Conservation (phyloP, 108 stramenopile species). For the Cylindrotheca fusiformis region DNA sequence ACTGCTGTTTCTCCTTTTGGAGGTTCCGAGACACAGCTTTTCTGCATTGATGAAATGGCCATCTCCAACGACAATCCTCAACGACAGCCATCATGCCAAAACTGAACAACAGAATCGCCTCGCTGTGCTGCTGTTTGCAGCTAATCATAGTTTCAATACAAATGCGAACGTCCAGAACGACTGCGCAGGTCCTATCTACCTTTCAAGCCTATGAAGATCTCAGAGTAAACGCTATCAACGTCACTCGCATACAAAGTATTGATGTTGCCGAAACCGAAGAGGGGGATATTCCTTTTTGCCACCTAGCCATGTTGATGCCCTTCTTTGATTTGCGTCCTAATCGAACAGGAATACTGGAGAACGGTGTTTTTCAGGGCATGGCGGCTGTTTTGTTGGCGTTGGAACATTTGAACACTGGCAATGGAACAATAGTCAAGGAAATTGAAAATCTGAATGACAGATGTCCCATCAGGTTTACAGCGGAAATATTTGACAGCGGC, state of each 20-base stretch:
- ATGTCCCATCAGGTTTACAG: slow-evolving; percentile 36
- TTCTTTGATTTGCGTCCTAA: neutral
- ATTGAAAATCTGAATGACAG: slow-evolving; percentile 34
- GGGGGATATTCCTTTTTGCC: neutral
- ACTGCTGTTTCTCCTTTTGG: too few species aligned
- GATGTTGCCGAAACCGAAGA: neutral
- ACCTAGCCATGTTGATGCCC: neutral
- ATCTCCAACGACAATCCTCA: too few species aligned
- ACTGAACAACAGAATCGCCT: too few species aligned
- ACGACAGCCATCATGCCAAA: too few species aligned
- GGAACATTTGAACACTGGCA: slow-evolving; percentile 49
- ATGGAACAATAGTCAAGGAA: slow-evolving; percentile 37
- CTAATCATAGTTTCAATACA: too few species aligned
- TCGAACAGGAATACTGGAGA: neutral
- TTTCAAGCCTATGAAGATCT: neutral
- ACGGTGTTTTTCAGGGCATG: slow-evolving; percentile 5
- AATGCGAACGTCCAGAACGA: too few species aligned
- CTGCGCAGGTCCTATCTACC: neutral
- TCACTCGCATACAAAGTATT: neutral
- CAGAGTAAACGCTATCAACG: neutral
- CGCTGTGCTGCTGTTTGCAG: too few species aligned
- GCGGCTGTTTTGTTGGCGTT: slow-evolving; percentile 35
- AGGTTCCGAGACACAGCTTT: too few species aligned
- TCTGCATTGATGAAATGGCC: too few species aligned
- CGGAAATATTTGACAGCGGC: slow-evolving; percentile 25